phyloP scores from a whole-genome alignment of 495 filamentous ascomycete species.

The Penicillium silybi region DNA sequence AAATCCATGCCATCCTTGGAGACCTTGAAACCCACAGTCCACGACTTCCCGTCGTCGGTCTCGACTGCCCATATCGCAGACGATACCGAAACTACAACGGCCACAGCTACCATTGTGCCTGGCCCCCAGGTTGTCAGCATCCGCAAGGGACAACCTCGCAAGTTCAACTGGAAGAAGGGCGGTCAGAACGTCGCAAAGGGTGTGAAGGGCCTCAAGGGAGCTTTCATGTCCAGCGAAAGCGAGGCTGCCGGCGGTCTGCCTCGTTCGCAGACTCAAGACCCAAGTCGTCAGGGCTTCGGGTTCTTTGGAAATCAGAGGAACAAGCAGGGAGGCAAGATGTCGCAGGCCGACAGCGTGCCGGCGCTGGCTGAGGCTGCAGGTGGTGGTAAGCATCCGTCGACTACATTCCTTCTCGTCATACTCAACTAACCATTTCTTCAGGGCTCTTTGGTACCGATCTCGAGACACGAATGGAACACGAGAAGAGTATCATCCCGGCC shows the following conservation, averaged over 20 bases:
- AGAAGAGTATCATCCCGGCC: slow-evolving; percentile 82
- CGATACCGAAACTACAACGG: slow-evolving; percentile 62
- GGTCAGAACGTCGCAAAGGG: slow-evolving; percentile 90
- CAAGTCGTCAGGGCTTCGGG: slow-evolving; percentile 66
- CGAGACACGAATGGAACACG: slow-evolving; percentile 77
- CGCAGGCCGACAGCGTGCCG: slow-evolving; percentile 52
- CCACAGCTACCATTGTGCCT: slow-evolving; percentile 63
- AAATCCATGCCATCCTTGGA: slow-evolving; percentile 66
- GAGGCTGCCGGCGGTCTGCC: slow-evolving; percentile 43
- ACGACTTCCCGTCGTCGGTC: slow-evolving; percentile 48
- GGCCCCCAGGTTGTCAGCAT: slow-evolving; percentile 91
- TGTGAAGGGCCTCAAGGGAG: slow-evolving; percentile 88
- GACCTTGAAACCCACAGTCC: slow-evolving; percentile 44
- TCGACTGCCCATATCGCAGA: slow-evolving; percentile 57
- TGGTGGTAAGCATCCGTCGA: slow-evolving; percentile 30
- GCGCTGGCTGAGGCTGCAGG: slow-evolving; percentile 52
- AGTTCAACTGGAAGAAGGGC: slow-evolving; percentile 98
- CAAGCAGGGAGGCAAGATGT: slow-evolving; percentile 46
- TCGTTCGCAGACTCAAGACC: slow-evolving; percentile 49
- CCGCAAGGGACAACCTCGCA: slow-evolving; percentile 85
- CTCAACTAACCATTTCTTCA: slow-evolving; percentile 13
- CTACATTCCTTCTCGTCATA: background rate
- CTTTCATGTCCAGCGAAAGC: slow-evolving; percentile 56
- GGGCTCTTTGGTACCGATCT: slow-evolving; percentile 91
- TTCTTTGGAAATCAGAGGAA: slow-evolving; percentile 60